These are phyloP conservation scores for Angomonas desouzai DNA, from an alignment of 208 protist species.

Conservation along the genomic window DNA sequence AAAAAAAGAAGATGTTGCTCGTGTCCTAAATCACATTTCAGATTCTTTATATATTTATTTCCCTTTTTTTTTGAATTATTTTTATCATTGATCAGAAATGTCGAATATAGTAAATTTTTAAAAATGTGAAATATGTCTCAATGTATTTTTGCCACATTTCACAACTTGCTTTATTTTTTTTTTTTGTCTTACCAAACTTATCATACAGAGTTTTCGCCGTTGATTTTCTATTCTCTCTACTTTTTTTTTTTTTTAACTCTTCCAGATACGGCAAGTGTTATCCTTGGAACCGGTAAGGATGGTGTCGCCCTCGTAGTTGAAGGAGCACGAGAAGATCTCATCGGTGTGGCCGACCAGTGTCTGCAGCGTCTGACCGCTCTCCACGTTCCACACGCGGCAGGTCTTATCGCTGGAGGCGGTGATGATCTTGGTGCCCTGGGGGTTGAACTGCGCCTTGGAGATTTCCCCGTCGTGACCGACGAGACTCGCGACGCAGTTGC, in stretches of 20 bases:
- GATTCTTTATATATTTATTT: conserved; percentile 4
- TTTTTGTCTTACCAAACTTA: too few relatives aligned
- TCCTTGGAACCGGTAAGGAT: conserved; percentile 97
- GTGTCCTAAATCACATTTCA: background rate
- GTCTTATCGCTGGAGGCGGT: conserved; percentile 92
- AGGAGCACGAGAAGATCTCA: conserved; percentile 95
- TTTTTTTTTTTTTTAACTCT: conserved; percentile 34
- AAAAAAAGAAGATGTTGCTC: background rate
- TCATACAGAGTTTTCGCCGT: too few relatives aligned
- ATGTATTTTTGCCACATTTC: too few relatives aligned
- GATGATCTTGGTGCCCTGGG: conserved; percentile 93
- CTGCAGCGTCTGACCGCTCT: conserved; percentile 85
- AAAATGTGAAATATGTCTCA: too few relatives aligned
- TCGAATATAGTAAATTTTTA: background rate
- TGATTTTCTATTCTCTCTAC: too few relatives aligned
- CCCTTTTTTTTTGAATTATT: conserved; percentile 11
- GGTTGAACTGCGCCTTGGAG: conserved; percentile 94
- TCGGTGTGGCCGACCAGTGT: conserved; percentile 94
- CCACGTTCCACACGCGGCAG: conserved; percentile 90
- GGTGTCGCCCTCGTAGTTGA: conserved; percentile 95
- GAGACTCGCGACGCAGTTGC: conserved; percentile 80
- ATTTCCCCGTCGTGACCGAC: conserved; percentile 94
- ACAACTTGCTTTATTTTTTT: conserved; percentile 7
- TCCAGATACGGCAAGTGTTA: conserved; percentile 96
- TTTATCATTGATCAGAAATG: background rate